Base-by-base conservation (phyloP, 2,329 filamentous ascomycete species). In the Grosmannia huntii region DNA sequence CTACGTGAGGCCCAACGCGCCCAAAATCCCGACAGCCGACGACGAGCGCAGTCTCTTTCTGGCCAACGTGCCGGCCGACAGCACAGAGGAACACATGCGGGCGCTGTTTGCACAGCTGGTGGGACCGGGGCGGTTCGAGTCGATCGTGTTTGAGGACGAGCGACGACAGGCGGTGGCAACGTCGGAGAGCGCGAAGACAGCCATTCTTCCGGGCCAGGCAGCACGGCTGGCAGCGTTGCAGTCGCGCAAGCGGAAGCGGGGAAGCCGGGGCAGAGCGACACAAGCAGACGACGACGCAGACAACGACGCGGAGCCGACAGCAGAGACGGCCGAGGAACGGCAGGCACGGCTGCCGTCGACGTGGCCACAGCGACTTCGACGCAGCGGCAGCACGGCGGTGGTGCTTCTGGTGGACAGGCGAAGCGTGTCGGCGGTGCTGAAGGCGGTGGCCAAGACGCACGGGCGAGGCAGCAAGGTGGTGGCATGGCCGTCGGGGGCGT, bases 61-160 rank as follows among this genome's bases (percentile, higher is more conserved):
- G n/a, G 87, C 91, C 62, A 97, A 99, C 66, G 74, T 95, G 0
- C 94, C 94, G 7, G 77, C 86, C 62, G 91, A 96, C 68, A 85
- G 89, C 60, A 95, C 89, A 5, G 85, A 89, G 59, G 70, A 76
- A 1, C 88, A 91, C 65, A 78, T 97, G 49, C 84, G 89, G 51
- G 77, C 84, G 49, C 74, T 97, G 0, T 95, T 97, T 64, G 74
- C 82, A 0, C 76, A 79, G 0, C 80, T 95, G 19, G 78, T 96
- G 0, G 87, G 89, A 10, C 84, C 86, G 0, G 88, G 87, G 3
- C 80, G 87, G 53, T 87, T 97, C 53, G 89, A 95, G 70, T 77
- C 75, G 56, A 86, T 95, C 5, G 75, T 79, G 0, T 96, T 97
- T 63, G 86, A 90, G 63, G 78, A 79, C 63, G 77, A 83, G 62